phyloP scores from a whole-genome alignment of 1,139 yeast genomes.

The Blastobotrys elegans region DNA sequence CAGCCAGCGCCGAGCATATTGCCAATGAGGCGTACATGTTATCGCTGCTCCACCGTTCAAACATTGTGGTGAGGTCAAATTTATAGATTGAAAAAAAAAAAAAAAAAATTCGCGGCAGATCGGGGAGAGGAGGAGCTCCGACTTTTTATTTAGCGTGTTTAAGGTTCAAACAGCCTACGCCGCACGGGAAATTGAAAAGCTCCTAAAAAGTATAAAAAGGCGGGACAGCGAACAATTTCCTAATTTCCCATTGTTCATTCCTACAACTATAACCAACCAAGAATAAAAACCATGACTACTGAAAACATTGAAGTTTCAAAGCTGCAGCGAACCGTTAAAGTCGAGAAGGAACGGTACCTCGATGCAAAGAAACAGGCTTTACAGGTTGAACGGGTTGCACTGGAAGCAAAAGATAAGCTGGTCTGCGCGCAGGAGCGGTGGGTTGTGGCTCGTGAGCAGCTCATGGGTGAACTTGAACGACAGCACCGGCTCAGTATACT shows the following conservation, averaged over 20 bases:
- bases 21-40: constrained; percentile 1
- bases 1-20: constrained; percentile 12
- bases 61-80: neutral
- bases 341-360: neutral
- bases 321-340: neutral
- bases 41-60: neutral
- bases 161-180: no score
- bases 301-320: neutral
- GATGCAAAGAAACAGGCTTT: neutral
- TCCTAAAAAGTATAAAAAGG: no score
- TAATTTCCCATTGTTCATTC: no score
- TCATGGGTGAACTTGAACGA: neutral
- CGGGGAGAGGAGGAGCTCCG: no score
- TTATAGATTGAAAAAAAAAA: neutral
- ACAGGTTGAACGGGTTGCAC: neutral
- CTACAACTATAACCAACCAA: no score
- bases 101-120: neutral
- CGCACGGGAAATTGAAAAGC: no score
- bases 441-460: neutral
- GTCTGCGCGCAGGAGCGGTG: neutral
- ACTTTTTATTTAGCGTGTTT: no score
- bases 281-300: no score
- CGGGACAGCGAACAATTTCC: no score
- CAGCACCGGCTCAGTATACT: neutral
- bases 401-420: neutral